Base-by-base conservation (phyloP, 345 rosid species). In the Erodium maritimum region DNA sequence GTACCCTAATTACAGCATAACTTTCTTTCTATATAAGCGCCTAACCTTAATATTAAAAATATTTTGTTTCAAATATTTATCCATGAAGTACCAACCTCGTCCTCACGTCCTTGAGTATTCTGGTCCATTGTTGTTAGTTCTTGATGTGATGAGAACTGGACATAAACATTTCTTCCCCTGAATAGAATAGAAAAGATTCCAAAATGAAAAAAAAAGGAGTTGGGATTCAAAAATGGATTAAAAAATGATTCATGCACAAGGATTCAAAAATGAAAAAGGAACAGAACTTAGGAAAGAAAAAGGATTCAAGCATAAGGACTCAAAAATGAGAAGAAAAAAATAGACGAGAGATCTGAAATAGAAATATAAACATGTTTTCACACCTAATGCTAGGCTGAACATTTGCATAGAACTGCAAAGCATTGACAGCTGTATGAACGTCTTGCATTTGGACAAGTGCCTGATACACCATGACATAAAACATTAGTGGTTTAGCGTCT, bases 361-460 rank as follows among this genome's bases (percentile, higher is more conserved):
- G 6, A 37, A 6, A 9, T 52, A 60, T 46, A 34, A 21, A 50
- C 25, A 62, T 23, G 65, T 53, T n/a, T 21, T 34, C 21, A 48
- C 69, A 82, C 97, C 97, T 87, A 63, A 91, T 82, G 21, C 86
- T 73, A 61, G 99, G 97, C 68, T 93, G 99, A 37, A 83, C 80
- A 66, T 80, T 87, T 14, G 95, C 67, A 61, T 87, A 89, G 64
- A 75, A 85, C 71, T 93, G 91, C 71, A 89, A 57, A 48, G 99
- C 99, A 74, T 65, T 85, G 54, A 87, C 64, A 23, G 97, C 96
- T 57, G 99, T 67, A 66, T 94, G 70, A 67, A 93, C 72, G 77
- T 93, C 97, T 83, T 93, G 96, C 97, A 93, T 87, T 67, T 93
- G 99, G 54, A 93, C 82, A 63, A 93, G 97, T 71, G 99, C 97